Base-by-base conservation (phyloP, 1,284 basidiomycete genomes). In the Boletus austroedulis region DNA sequence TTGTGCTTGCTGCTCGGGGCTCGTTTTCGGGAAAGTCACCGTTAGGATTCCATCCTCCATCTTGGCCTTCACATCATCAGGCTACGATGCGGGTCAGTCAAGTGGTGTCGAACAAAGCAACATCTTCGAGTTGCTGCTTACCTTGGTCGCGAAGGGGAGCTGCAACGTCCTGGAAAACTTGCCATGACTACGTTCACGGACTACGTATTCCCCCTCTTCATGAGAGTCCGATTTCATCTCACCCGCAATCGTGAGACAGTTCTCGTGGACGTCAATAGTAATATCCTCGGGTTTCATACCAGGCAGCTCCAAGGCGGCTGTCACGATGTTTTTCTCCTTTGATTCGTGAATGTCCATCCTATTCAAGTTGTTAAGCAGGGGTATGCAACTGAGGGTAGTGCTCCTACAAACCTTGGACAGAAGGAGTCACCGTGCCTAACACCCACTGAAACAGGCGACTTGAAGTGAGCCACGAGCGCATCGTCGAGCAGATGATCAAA, bases 251-350 rank as follows among this genome's bases (percentile, higher is more conserved):
- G 66, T 73, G 53, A 80, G 74, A 26, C 68, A 64, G 46, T 72
- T 65, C 54, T 75, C 71, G 57, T 75, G 70, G 19, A 78, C 62
- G 43, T 77, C 70, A 60, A 80, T 72, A 29, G 68, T 61, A 44
- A 79, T 68, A 53, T 78, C 70, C 47, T 78, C 75, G 53, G 76
- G 73, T 44, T 65, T 69, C 51, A 80, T 44, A 19, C 77, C 77
- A 3, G 80, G 78, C 8, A 81, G 67, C 62, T 80, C 78, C 60
- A 56, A 53, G 14, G 32, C 45, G 31, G 48, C 55, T 24, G 55
- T 50, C 49, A 53, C 32, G 6, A 32, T 31, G 31, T 53, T 53
- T 15, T 23, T 12, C 10, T 53, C 55, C 40, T 56, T 24, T 12
- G 55, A 53, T 23, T 31, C 32, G 12, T 38, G 32, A 19, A 50